These are phyloP conservation scores for Urostyla sp. DNA, from an alignment of 73 alveolate species.

Conservation along the genomic window DNA sequence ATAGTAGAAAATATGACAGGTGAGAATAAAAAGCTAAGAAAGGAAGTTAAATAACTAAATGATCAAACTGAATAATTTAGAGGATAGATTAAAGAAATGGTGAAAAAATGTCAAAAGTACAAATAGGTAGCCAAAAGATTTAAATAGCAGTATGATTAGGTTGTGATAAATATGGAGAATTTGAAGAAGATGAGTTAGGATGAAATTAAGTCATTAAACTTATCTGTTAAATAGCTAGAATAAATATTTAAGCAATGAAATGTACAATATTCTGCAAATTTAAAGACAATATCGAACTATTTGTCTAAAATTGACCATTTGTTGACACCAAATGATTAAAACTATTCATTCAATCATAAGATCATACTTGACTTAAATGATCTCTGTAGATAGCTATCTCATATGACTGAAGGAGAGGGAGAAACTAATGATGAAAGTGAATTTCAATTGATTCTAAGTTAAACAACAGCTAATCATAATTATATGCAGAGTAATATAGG, in stretches of 20 bases:
- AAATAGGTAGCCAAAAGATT: conserved; percentile 35
- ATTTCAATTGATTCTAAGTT: conserved; percentile 2
- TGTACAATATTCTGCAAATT: neutral
- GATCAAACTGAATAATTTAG: conserved; percentile 9
- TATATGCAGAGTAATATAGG: no score
- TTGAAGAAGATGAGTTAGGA: neutral
- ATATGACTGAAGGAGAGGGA: neutral
- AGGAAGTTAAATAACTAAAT: neutral
- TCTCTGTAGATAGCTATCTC: neutral
- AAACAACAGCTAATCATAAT: no score
- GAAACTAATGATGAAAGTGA: conserved; percentile 16
- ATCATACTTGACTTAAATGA: conserved; percentile 9
- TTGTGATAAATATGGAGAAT: neutral
- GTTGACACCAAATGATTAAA: conserved; percentile 27
- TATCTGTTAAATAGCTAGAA: neutral
- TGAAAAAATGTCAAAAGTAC: conserved; percentile 5
- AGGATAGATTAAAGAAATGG: neutral
- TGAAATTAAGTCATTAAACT: neutral
- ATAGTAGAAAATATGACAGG: neutral
- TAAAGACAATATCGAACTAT: conserved; percentile 14
- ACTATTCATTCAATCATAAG: conserved; percentile 29
- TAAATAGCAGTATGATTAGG: neutral
- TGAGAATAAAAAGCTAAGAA: conserved; percentile 10
- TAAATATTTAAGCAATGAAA: neutral
- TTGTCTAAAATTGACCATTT: conserved; percentile 15